phyloP scores from a whole-genome alignment of 2,329 filamentous ascomycete genomes.

The Exophiala aquamarina region DNA sequence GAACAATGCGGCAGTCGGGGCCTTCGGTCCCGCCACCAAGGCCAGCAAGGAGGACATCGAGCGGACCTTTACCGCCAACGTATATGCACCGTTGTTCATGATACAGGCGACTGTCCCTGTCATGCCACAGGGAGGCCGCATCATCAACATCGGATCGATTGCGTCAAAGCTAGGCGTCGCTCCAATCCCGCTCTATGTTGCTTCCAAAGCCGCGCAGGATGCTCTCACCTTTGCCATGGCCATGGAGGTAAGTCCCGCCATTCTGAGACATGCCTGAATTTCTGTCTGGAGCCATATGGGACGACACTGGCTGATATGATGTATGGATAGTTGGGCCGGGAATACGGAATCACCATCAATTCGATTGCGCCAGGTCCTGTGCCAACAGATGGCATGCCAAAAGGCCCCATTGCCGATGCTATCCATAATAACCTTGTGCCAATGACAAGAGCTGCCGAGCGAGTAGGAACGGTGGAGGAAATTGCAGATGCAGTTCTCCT shows the following conservation, averaged over 20 bases:
- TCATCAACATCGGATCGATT: conserved; percentile 44
- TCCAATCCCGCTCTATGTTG: conserved; percentile 45
- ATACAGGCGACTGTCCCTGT: conserved; percentile 14
- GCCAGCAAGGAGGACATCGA: conserved; percentile 46
- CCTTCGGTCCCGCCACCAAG: conserved; percentile 23
- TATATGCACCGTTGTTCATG: conserved; percentile 42
- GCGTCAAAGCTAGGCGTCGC: conserved; percentile 18
- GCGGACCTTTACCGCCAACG: conserved; percentile 56
- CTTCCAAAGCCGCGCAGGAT: conserved; percentile 60
- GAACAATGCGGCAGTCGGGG: conserved; percentile 30
- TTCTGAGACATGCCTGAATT: not conserved
- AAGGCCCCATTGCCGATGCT: conserved; percentile 47
- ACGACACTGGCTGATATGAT: conserved; percentile 26
- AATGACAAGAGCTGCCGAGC: conserved; percentile 44
- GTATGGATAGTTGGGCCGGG: conserved; percentile 31
- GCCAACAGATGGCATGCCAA: conserved; percentile 54
- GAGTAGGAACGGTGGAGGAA: conserved; percentile 51
- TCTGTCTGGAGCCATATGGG: conserved; percentile 47
- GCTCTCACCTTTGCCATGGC: conserved; percentile 56
- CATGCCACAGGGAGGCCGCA: conserved; percentile 40
- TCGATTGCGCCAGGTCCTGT: conserved; percentile 55
- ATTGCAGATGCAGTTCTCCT: conserved; percentile 50
- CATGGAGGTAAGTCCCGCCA: conserved; percentile 47
- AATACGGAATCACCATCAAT: conserved; percentile 53
- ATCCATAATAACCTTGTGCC: conserved; percentile 47